Evolutionary conservation across 106 monocot genomes (phyloP).

Genomic region (Alisma plantagoaquatica): DNA sequence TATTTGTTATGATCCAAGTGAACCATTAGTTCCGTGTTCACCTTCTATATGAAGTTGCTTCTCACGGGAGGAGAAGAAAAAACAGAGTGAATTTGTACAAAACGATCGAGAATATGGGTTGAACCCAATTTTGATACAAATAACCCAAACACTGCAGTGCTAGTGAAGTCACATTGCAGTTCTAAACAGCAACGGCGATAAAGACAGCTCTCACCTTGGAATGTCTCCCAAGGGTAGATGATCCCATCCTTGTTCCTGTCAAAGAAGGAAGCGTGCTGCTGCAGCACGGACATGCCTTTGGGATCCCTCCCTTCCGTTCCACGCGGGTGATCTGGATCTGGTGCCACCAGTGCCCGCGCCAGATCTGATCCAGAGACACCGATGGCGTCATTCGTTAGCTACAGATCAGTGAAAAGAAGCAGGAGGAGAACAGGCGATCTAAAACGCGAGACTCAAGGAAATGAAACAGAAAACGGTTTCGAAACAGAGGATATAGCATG

Average conservation of each 20-base stretch:
- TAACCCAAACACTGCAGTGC: no score
- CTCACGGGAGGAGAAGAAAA: no score
- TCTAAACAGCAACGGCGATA: no score
- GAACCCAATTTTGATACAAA: no score
- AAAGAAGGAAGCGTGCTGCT: slow-evolving; percentile 56
- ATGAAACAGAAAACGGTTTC: neutral
- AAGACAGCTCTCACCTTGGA: no score
- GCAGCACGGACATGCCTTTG: slow-evolving; percentile 37
- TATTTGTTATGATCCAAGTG: no score
- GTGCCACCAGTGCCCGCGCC: slow-evolving; percentile 26
- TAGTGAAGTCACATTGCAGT: no score
- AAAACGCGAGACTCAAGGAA: neutral
- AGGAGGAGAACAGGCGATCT: neutral
- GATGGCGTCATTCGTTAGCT: neutral
- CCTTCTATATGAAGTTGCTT: no score
- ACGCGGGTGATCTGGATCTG: slow-evolving; percentile 18
- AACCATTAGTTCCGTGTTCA: no score
- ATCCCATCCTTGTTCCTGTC: slow-evolving; percentile 37
- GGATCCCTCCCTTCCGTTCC: slow-evolving; percentile 23
- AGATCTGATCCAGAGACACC: slow-evolving; percentile 22
- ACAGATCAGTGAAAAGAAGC: neutral
- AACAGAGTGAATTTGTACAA: no score
- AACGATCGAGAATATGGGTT: no score
- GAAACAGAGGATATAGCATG: neutral
- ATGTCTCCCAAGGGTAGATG: no score